Evolutionary conservation across 495 filamentous ascomycete genomes (phyloP), one percentile per base, ranked within the genome.

Genomic region (Podospora tetraspora): DNA sequence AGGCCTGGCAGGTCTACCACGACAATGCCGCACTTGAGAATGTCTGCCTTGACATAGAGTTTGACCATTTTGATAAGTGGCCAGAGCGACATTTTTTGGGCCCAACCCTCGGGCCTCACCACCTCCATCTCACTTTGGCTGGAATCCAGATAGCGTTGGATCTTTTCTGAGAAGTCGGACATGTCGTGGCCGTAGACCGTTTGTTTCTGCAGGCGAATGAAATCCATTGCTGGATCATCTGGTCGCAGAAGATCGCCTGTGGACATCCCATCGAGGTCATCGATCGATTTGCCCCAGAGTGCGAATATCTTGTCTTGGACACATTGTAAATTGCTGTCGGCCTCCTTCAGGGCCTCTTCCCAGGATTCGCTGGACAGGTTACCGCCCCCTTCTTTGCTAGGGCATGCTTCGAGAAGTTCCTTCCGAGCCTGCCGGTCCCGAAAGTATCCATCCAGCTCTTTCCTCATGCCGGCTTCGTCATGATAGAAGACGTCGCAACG

Each of bases 1-100:
- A 73, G 61, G 2, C 74, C 74, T 0, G 74, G 74, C 0, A 76
- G 66, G 23, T 74, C 74, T 4, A 76, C 72, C 16, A 76, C 32
- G 3, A 70, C 62, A 3, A 73, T 11, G 1, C 72, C 70, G 22
- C 64, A 27, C 30, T 63, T 67, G 10, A 76, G 63, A 9, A 76
- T 13, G 21, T 71, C 66, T 0, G 72, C 63, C 30, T 70, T 73
- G 25, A 74, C 27, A 6, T 59, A 72, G 9, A 76, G 56, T 1
- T 73, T 66, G 32, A 74, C 74, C 10, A 63, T 62, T 16, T 70
- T 62, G 19, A 76, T 69, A 2, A 76, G 66, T 3, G 74, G 74
- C 74, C 74, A 76, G 6, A 66, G 30, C 2, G 72, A 61, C 56
- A 67, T 62, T 12, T n/a, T 12, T 0, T 3, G 16, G 11, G 16